Base-by-base conservation (phyloP, 2,329 filamentous ascomycete genomes). In the Berkeleyomyces basicola region DNA sequence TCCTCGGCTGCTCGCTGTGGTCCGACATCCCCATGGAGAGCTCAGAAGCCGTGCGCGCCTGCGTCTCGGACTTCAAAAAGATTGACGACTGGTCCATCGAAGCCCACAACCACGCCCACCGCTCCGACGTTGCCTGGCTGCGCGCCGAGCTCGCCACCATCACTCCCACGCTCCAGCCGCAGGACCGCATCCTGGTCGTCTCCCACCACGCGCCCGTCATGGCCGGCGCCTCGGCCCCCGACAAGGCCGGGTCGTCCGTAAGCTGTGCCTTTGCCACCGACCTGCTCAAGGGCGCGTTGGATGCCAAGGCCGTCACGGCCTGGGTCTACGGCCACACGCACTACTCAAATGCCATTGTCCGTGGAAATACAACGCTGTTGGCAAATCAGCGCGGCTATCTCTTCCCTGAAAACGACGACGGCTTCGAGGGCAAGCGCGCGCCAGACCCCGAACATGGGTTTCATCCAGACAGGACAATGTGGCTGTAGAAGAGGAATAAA, bases 1-100 rank as follows among this genome's bases (percentile, higher is more conserved):
- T 84, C 2, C 69, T 84, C 1, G 82, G 82, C 4, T 83, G 79
- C 66, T 82, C 80, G 1, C 72, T 85, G 0, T 83, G 81, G 78
- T 82, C 80, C 1, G 66, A 70, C 0, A 74, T 85, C 4, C 72
- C 77, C 0, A 65, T 72, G 0, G 69, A 74, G 4, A 71, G 72
- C 3, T 70, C 67, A 9, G 68, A 69, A 0, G 67, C 74, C 3
- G 76, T 84, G 11, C 57, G 70, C 36, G 69, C 69, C 42, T 77
- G 72, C 64, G 71, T 83, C 7, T 76, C 74, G 23, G 82, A 85
- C 68, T 84, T 82, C 61, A 71, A 75, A 36, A 74, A 75, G 37
- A 83, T 84, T n/a, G 47, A 69, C 14, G 70, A 68, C 3, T 85
- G 81, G 81, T 76, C 73, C 0, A 69, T 79, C 0, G 71, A 75